Conservation (phyloP, 768 basidiomycete genomes). For the Leucocoprinus sp. region DNA sequence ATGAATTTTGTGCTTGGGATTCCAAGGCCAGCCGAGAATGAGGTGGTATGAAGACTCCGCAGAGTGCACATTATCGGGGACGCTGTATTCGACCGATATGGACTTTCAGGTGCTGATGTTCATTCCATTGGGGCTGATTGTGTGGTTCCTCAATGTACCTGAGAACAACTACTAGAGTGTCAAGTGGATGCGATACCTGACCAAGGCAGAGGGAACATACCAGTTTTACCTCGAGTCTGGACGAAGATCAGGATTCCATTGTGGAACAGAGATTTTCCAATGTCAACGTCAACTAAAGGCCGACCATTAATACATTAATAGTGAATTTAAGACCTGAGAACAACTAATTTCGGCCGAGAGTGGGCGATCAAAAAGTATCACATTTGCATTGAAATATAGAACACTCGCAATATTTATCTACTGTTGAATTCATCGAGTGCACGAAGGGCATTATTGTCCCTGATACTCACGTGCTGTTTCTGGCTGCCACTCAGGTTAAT, state of each 20-base stretch:
- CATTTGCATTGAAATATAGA: constrained; percentile 55
- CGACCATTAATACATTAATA: constrained; percentile 5
- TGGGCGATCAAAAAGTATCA: constrained; percentile 57
- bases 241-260: constrained; percentile 46
- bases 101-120: too few species aligned
- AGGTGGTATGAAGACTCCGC: too few species aligned
- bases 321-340: too few species aligned
- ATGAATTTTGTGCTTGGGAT: too few species aligned
- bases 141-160: too few species aligned
- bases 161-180: too few species aligned
- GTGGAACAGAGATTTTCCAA: constrained; percentile 60
- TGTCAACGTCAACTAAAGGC: constrained; percentile 59
- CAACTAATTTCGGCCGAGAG: constrained; percentile 40
- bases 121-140: too few species aligned
- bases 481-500: constrained; percentile 62
- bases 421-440: background rate
- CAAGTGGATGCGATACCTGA: too few species aligned
- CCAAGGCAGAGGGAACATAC: too few species aligned
- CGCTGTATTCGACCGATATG: too few species aligned
- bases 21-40: too few species aligned
- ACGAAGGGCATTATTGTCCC: background rate
- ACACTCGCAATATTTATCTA: constrained; percentile 66
- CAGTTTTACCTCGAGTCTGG: constrained; percentile 47
- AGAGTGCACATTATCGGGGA: too few species aligned
- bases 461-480: constrained; percentile 40